Evolutionary conservation across 257 asterid genomes (phyloP).

Genomic region (Marsdenia floribunda): DNA sequence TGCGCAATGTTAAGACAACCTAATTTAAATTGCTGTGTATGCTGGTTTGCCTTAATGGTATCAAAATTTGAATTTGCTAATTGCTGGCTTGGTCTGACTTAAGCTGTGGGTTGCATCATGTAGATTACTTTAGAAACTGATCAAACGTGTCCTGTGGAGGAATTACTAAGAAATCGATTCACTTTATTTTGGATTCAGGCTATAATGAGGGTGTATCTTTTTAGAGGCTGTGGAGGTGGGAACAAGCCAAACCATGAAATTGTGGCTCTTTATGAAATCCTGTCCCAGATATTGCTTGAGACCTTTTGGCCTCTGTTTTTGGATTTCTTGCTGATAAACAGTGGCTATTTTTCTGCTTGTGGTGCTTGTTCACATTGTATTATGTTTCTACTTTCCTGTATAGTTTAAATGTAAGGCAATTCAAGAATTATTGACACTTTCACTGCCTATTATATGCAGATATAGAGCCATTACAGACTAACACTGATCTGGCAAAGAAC

Average conservation of each 20-base stretch:
- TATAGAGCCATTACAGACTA: slow-evolving; percentile 77
- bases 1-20: neutral
- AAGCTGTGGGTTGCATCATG: neutral
- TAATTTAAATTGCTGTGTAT: neutral
- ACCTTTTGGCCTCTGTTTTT: neutral
- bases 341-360: neutral
- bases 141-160: neutral
- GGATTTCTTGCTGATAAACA: neutral
- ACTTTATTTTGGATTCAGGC: neutral
- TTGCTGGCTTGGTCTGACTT: neutral
- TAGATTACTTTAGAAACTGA: neutral
- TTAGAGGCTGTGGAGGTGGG: neutral
- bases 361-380: neutral
- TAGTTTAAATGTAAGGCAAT: neutral
- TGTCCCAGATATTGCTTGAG: neutral
- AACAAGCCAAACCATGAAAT: neutral
- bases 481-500: slow-evolving; percentile 73
- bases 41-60: neutral
- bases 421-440: slow-evolving; percentile 1
- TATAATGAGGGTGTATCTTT: neutral
- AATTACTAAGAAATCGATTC: neutral
- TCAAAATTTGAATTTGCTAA: neutral
- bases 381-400: neutral
- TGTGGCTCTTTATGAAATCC: neutral
- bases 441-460: slow-evolving; percentile 44